A percentile compares a stretch with the other conserved stretches of the same genome.
Conservation (phyloP, 129 eudicot genomes). For the Solidago caesia region DNA sequence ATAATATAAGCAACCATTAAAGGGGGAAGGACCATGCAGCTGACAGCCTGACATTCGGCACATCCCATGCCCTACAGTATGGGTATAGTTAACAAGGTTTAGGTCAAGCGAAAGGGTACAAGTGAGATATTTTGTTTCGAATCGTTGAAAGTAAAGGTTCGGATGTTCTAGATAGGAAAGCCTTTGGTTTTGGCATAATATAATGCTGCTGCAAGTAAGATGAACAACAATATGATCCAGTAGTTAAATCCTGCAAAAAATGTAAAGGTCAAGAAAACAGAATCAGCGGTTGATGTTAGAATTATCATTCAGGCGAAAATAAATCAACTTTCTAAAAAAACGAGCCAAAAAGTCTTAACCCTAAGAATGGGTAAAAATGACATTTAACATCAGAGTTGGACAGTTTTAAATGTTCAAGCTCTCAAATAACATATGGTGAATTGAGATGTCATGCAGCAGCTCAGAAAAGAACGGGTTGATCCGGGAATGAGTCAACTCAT, state of each 20-base stretch:
- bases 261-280: neutral
- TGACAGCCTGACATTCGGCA: neutral
- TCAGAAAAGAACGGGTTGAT: no score
- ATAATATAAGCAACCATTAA: neutral
- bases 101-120: constrained; percentile 5
- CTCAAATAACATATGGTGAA: neutral
- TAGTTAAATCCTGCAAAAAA: constrained; percentile 57
- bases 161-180: constrained; percentile 9
- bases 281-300: constrained; percentile 11
- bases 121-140: neutral
- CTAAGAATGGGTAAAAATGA: constrained; percentile 1
- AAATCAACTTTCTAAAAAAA: neutral
- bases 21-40: neutral
- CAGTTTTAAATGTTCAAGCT: neutral
- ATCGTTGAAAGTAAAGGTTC: neutral
- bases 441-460: neutral
- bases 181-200: constrained; percentile 50
- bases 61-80: neutral
- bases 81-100: constrained; percentile 14
- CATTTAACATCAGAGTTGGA: neutral
- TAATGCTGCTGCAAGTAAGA: constrained; percentile 54
- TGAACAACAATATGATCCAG: constrained; percentile 56
- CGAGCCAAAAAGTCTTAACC: neutral
- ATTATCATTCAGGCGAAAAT: neutral
- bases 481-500: neutral